Evolutionary conservation across 2,329 filamentous ascomycete species (phyloP).

Genomic region (Botrytis tulipae): DNA sequence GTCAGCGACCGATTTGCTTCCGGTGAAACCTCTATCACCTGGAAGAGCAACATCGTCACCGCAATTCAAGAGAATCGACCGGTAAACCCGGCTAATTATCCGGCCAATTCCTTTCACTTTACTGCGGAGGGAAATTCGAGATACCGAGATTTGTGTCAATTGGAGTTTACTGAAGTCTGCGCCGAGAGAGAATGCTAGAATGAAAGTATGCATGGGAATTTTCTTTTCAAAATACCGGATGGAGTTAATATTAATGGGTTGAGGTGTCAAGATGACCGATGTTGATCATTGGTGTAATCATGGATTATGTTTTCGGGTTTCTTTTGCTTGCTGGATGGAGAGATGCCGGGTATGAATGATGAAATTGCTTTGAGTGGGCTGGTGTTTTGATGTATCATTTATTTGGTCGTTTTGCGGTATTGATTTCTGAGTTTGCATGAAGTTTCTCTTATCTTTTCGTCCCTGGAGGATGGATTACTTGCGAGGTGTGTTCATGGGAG

Average conservation of each 20-base stretch:
- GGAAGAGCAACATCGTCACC: background rate
- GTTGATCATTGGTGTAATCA: background rate
- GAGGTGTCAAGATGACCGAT: background rate
- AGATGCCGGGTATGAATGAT: background rate
- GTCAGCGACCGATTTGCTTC: background rate
- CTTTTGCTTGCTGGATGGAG: background rate
- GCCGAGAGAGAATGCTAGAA: background rate
- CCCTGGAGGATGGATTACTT: background rate
- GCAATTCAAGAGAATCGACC: background rate
- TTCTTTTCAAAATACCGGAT: no score
- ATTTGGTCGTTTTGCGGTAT: background rate
- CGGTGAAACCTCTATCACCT: background rate
- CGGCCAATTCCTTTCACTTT: background rate
- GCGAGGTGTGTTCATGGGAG: background rate
- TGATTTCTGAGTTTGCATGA: background rate
- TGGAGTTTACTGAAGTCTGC: background rate
- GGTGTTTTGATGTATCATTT: background rate
- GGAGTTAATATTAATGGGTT: background rate
- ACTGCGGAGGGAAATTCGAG: background rate
- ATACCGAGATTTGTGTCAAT: background rate
- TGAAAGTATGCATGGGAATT: background rate
- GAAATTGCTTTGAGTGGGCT: background rate
- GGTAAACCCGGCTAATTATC: background rate
- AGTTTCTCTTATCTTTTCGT: background rate
- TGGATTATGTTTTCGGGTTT: background rate